A percentile compares a stretch with the other conserved stretches of the same genome.
Conservation (phyloP, 208 protist species). For the Acanthamoeba royreba region DNA sequence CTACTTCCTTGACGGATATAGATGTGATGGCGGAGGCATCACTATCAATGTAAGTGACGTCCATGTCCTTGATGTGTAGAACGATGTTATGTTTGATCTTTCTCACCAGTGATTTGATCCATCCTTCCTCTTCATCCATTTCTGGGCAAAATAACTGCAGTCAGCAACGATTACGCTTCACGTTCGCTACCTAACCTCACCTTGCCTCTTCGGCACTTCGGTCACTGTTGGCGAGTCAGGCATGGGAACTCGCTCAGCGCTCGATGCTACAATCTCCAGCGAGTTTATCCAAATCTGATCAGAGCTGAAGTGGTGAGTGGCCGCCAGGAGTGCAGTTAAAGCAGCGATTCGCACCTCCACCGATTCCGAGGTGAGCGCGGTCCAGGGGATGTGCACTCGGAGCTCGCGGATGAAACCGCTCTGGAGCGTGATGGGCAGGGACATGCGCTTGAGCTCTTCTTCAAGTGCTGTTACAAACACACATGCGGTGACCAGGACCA, state of each 20-base stretch:
- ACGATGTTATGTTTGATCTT: constrained; percentile 39
- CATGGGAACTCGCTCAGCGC: background rate
- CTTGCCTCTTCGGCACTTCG: background rate
- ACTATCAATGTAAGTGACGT: constrained; percentile 2
- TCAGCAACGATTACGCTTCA: background rate
- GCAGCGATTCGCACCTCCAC: background rate
- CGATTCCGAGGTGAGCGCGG: constrained; percentile 4
- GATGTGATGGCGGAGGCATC: background rate
- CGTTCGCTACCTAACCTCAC: background rate
- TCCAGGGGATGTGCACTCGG: constrained; percentile 38
- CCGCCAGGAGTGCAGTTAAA: background rate
- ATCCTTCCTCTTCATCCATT: constrained; percentile 10
- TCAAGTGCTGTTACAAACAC: background rate
- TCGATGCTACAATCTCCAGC: background rate
- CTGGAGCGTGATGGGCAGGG: background rate
- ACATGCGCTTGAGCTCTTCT: background rate
- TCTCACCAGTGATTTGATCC: background rate
- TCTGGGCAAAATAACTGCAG: background rate
- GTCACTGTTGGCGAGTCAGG: background rate
- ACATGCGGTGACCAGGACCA: too few relatives aligned
- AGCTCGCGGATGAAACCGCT: constrained; percentile 19
- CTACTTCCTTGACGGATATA: background rate
- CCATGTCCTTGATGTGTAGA: background rate
- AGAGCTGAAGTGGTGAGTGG: too few relatives aligned
- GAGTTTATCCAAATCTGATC: background rate